Evolutionary conservation across 305 asterid species (phyloP), one percentile per base, ranked within the genome.

Genomic region (Vinca major): DNA sequence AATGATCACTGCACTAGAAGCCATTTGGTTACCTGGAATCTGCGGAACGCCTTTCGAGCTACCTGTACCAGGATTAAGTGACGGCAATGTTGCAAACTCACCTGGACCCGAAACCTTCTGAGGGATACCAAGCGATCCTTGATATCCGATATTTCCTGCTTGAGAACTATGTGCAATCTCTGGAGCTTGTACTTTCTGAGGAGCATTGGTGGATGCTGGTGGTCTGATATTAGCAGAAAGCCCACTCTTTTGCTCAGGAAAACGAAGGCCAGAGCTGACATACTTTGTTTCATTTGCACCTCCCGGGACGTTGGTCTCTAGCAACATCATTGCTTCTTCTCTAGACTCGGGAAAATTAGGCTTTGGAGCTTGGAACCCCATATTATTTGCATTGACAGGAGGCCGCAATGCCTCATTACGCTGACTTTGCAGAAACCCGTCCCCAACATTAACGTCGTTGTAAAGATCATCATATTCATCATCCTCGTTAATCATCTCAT

Each of bases 401-500:
- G 76, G 74, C 66, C 54, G 11, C 20, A 69, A 49, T 36, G 58
- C 53, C 57, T 65, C 71, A 61, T 67, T 65, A 74, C 61, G 74
- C 73, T 67, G 77, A 78, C 41, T 60, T 64, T 87, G 94, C 55
- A 80, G 72, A 70, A 89, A 87, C 72, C 84, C 84, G 84, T 89
- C 90, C 14, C 33, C 33, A 26, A 26, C 33, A 26, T 26, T 26
- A 26, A 26, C 33, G 33, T 26, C 33, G 33, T 26, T 87, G 75
- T 90, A 90, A n/a, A 88, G 94, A 80, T 90, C 97, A 65, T 90
- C 97, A 45, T 87, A 90, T 56, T 89, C 97, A 54, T 86, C 96
- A 74, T 90, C 92, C 80, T 88, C 79, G 71, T 86, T 68, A 77
- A 85, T 78, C 84, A 85, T 84, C 80, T 89, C 96, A 62, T 87